Base-by-base conservation (phyloP, 169 alveolate species). In the Plasmodium coatneyi region DNA sequence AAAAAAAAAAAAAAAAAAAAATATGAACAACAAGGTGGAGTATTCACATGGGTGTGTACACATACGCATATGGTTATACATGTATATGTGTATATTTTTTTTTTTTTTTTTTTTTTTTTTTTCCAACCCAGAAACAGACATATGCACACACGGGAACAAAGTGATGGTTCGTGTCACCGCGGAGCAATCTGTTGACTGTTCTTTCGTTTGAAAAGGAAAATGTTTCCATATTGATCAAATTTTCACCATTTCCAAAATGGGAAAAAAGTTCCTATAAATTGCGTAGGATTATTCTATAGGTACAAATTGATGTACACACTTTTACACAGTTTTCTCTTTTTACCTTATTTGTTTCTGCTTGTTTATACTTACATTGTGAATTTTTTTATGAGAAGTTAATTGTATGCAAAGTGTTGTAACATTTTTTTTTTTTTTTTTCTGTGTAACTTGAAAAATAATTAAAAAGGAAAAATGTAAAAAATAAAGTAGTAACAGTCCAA, bases 231-330 rank as follows among this genome's bases (percentile, higher is more conserved):
- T 66, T 54, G 22, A 66, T 34, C 74, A 66, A 83, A 4, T 83
- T 83, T 83, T 30, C 25, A 30, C 28, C 54, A 25, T 83, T 34
- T 34, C 19, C 10, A 39, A 83, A 84, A 46, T 46, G 19, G 49
- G 46, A 84, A 84, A 46, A 54, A 71, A 39, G 43, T 49, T 52
- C 84, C 70, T 84, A 84, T 84, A 72, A 84, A 49, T 49, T 43
- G n/a, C 25, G 56, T 22, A 49, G 84, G 84, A 84, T 84, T 84
- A 72, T 28, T 84, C 92, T 84, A 72, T 84, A 46, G 80, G 78
- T 22, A 43, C 52, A 39, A 72, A 36, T 72, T 84, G 19, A 84
- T 46, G 41, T 84, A 84, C 46, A 46, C 84, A 72, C 41, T 84
- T 46, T 72, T 74, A 49, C n/a, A 25, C 56, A 83, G 22, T 84